Evolutionary conservation across 345 rosid genomes (phyloP), one percentile per base, ranked within the genome.

Genomic region (Eutrema heterophyllum): DNA sequence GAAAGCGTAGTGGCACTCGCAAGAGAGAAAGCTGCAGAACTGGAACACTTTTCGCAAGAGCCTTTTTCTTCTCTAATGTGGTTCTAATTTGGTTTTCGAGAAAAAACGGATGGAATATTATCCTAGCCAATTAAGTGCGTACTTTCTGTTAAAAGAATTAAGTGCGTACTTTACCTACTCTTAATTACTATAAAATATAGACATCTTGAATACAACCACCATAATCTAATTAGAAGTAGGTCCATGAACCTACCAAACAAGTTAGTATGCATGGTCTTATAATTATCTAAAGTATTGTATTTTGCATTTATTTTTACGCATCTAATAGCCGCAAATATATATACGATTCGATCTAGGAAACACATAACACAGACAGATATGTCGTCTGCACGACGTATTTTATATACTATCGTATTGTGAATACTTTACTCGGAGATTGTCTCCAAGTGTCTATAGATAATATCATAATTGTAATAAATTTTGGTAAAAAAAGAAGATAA

Each of bases 11-110:
- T 92, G 16, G 80, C 91, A 15, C 92, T 95, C 13, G 96, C 98
- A 46, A 84, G 99, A 78, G 96, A 90, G 79, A 95, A 92, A 83
- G 99, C 97, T 53, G 84, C 92, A 36, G 99, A 95, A 80, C 80
- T 95, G 76, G 98, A 92, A 78, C 98, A 92, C 84, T 95, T 95
- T 86, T 87, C 98, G n/a, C n/a, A n/a, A n/a, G n/a, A n/a, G n/a
- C n/a, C n/a, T n/a, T n/a, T n/a, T n/a, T n/a, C n/a, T n/a, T n/a
- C n/a, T n/a, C n/a, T n/a, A n/a, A n/a, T n/a, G n/a, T n/a, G n/a
- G n/a, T n/a, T n/a, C n/a, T n/a, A n/a, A n/a, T n/a, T n/a, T n/a
- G n/a, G n/a, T n/a, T n/a, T n/a, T n/a, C n/a, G n/a, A n/a, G n/a
- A n/a, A n/a, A n/a, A 57, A 26, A 45, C n/a, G 24, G n/a, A 21